These are phyloP conservation scores for Cladosporium sp. DNA, from an alignment of 2,329 filamentous ascomycete genomes.

Conservation along the genomic window DNA sequence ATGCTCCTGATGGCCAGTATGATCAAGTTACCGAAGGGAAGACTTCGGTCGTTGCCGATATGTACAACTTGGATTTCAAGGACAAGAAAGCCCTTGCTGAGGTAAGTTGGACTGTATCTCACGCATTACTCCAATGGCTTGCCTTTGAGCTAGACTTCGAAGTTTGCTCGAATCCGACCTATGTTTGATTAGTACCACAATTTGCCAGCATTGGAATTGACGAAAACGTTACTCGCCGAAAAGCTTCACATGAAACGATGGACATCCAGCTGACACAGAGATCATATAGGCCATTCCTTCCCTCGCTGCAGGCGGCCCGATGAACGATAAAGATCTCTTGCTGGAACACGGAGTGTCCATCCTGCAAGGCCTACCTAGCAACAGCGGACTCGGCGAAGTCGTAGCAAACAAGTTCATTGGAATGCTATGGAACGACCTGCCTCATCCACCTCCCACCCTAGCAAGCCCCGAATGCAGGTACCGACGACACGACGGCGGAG, in stretches of 20 bases:
- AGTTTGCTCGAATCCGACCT: not conserved
- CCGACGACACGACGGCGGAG: slow-evolving; percentile 41
- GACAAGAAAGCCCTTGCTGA: slow-evolving; percentile 37
- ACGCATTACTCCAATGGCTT: not conserved
- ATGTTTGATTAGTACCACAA: too few relatives aligned
- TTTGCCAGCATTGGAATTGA: too few relatives aligned
- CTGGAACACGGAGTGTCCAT: slow-evolving; percentile 51
- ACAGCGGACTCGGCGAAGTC: slow-evolving; percentile 47
- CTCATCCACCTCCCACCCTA: slow-evolving; percentile 46
- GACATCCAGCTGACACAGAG: not conserved
- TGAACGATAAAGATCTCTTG: slow-evolving; percentile 45
- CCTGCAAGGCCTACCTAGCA: slow-evolving; percentile 47
- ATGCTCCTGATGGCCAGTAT: slow-evolving; percentile 46
- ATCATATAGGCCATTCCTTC: not conserved
- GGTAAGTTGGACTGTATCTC: slow-evolving; percentile 26
- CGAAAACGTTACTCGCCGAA: too few relatives aligned
- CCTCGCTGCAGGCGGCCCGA: slow-evolving; percentile 39
- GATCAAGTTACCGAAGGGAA: slow-evolving; percentile 37
- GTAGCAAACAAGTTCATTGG: slow-evolving; percentile 49
- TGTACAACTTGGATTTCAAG: slow-evolving; percentile 37
- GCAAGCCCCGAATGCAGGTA: slow-evolving; percentile 45
- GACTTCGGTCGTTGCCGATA: slow-evolving; percentile 39
- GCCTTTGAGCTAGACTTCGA: not conserved
- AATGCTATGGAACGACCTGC: slow-evolving; percentile 52
- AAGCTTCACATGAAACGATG: too few relatives aligned